phyloP scores from a whole-genome alignment of 495 filamentous ascomycete species.

The Lindgomyces ingoldianus region DNA sequence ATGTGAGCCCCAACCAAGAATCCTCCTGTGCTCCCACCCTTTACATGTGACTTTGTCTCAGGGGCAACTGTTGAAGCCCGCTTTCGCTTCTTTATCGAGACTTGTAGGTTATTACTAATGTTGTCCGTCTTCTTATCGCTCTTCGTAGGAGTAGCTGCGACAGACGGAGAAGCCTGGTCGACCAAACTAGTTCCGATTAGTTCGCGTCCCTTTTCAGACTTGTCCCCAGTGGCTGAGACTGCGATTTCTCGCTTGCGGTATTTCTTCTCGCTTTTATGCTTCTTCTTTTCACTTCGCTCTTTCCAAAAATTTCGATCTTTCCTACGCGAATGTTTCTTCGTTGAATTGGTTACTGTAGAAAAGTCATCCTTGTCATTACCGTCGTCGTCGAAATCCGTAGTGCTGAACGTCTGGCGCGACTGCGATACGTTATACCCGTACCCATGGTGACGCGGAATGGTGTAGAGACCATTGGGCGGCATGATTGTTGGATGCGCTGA shows the following conservation, averaged over 20 bases:
- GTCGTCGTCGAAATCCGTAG: neutral
- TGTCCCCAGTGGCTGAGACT: too few species aligned
- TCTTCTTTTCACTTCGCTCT: too few species aligned
- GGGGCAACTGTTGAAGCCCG: neutral
- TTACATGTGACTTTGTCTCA: neutral
- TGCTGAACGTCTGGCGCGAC: neutral
- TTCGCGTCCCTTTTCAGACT: too few species aligned
- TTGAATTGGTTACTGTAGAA: neutral
- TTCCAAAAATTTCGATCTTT: too few species aligned
- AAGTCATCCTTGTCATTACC: neutral
- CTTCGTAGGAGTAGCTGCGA: too few species aligned
- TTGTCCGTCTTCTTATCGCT: neutral
- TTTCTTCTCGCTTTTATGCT: too few species aligned
- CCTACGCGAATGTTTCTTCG: too few species aligned
- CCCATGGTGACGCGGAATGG: slow-evolving; percentile 13
- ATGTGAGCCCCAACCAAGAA: neutral
- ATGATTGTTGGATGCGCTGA: too few species aligned
- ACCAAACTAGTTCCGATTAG: too few species aligned
- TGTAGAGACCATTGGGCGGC: too few species aligned
- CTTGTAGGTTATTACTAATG: neutral
- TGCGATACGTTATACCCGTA: slow-evolving; percentile 1
- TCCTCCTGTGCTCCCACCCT: neutral
- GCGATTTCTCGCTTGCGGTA: too few species aligned
- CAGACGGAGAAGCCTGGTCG: too few species aligned
- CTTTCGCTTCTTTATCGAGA: neutral